Percentiles rank a stretch among this genome's conserved stretches.
phyloP scores from a whole-genome alignment of 164 flowering plant genomes.

The Nymphaea thermarum region DNA sequence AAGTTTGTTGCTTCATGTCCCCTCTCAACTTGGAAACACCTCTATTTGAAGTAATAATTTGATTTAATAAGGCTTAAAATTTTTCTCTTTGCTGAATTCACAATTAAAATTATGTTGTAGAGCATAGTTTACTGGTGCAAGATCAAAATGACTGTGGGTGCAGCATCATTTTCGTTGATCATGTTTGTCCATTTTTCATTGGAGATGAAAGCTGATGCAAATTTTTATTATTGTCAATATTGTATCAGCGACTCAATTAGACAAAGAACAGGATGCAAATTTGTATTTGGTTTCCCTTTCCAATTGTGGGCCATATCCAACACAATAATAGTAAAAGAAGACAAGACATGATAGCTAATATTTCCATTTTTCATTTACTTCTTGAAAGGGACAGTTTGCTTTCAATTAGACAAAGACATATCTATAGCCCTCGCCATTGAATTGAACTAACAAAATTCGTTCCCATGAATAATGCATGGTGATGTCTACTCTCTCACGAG shows the following conservation, averaged over 20 bases:
- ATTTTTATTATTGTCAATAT: neutral
- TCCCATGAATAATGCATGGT: neutral
- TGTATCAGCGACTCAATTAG: neutral
- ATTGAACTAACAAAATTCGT: neutral
- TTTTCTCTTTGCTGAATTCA: too few species aligned
- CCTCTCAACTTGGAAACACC: too few species aligned
- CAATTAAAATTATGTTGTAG: too few species aligned
- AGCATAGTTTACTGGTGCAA: too few species aligned
- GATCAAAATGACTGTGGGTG: too few species aligned
- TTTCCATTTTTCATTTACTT: neutral
- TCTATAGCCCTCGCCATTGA: neutral
- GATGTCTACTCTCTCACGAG: too few species aligned
- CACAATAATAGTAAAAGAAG: neutral
- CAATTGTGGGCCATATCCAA: neutral
- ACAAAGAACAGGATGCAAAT: neutral
- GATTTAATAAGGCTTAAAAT: too few species aligned
- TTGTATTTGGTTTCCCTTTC: neutral
- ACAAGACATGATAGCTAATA: neutral
- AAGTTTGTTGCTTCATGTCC: too few species aligned
- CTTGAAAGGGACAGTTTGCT: neutral
- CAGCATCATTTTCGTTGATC: too few species aligned
- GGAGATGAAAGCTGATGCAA: neutral
- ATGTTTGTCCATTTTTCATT: neutral
- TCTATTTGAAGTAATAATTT: too few species aligned
- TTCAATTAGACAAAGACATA: neutral